Evolutionary conservation across 352 stramenopile species (phyloP), one percentile per base, ranked within the genome.

Genomic region (Phytopythium kandeliae): DNA sequence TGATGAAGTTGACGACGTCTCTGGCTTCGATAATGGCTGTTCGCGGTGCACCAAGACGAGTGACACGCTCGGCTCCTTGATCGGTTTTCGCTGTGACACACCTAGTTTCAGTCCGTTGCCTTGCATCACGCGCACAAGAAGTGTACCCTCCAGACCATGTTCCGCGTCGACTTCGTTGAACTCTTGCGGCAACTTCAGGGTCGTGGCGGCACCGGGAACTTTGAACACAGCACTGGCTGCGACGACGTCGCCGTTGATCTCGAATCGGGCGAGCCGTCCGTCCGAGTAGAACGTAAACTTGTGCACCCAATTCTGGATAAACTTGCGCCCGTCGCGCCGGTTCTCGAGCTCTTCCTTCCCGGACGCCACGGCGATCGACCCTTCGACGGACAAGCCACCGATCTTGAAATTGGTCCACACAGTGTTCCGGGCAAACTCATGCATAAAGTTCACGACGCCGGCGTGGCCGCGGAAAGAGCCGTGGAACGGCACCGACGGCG

Each of bases 231-330:
- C 84, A 54, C 79, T 92, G 16, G 84, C 84, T 15, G 84, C 84
- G 2, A 95, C 84, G 9, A 95, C 84, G 34, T 95, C 84, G 15
- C 84, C 84, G 21, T 92, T 95, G 52, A 95, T 92, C 61, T 95
- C 84, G 58, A 95, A 92, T 7, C 83, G 80, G 3, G 83, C 82
- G 13, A 95, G 67, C n/a, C 79, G 69, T 3, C 84, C 84, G 34
- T 95, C 80, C 11, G 74, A 82, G 57, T 88, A 88, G 37, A 95
- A 95, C 30, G 83, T 92, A 45, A 95, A 95, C 62, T 95, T 95
- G 67, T 95, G 84, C 31, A 95, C 82, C 84, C 84, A 95, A 48
- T 95, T 95, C 55, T 95, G 84, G 37, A 92, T 79, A 40, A 95
- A 95, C 46, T 86, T 88, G 33, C 84, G 77, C 0, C 70, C 75